phyloP scores from a whole-genome alignment of 2,329 filamentous ascomycete species.

The Trichoderma sp. region DNA sequence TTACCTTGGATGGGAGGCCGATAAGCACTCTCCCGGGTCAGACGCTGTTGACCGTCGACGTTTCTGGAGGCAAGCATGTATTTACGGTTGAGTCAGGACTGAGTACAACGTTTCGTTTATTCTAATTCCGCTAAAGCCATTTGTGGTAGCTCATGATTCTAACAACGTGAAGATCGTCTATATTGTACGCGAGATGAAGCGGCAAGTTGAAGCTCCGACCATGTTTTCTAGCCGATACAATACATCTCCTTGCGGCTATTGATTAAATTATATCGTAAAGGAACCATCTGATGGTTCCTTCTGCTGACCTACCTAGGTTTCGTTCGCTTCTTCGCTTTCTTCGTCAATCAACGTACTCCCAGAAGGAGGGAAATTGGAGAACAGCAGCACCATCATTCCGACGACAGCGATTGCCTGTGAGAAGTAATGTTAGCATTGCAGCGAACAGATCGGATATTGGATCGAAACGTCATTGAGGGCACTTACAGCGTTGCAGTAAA shows the following conservation, averaged over 20 bases:
- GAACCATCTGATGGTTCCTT: neutral
- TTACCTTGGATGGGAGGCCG: neutral
- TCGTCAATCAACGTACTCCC: slow-evolving; percentile 43
- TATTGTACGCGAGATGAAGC: neutral
- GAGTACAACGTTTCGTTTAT: neutral
- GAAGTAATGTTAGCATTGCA: slow-evolving; percentile 23
- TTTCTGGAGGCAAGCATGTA: slow-evolving; percentile 7
- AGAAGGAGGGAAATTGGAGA: slow-evolving; percentile 48
- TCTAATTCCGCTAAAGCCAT: neutral
- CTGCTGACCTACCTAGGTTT: neutral
- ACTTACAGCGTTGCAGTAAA: slow-evolving; percentile 66
- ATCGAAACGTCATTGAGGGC: too few relatives aligned
- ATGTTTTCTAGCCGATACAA: too few relatives aligned
- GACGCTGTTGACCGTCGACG: neutral
- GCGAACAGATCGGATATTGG: too few relatives aligned
- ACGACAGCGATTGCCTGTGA: slow-evolving; percentile 54
- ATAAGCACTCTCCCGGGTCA: neutral
- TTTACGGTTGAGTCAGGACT: slow-evolving; percentile 8
- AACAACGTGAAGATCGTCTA: neutral
- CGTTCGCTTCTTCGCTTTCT: slow-evolving; percentile 27
- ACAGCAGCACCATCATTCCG: slow-evolving; percentile 45
- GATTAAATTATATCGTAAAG: neutral
- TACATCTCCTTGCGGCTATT: too few relatives aligned
- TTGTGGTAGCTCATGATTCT: neutral
- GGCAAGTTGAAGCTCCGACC: too few relatives aligned